Evolutionary conservation across 2,329 filamentous ascomycete species (phyloP).

Genomic region (Hortaea werneckii): DNA sequence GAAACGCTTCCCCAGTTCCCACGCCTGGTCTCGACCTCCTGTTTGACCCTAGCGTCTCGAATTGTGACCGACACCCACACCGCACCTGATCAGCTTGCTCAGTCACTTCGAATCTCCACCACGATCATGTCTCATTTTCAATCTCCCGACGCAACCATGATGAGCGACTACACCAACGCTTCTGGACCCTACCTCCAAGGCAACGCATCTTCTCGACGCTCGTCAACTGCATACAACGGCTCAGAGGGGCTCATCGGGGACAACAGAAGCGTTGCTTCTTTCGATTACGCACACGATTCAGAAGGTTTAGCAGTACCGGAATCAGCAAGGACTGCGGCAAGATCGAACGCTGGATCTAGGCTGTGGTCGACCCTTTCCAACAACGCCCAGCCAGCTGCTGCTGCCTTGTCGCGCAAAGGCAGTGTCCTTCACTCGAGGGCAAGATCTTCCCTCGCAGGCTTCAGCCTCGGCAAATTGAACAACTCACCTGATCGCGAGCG

Average conservation of each 20-base stretch:
- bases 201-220: not conserved
- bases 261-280: conserved; percentile 3
- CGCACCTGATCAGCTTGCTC: not conserved
- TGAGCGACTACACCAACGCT: not conserved
- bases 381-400: conserved; percentile 17
- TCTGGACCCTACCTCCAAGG: not conserved
- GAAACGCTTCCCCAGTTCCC: no score
- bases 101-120: not conserved
- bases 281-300: conserved; percentile 6
- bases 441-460: conserved; percentile 19
- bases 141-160: not conserved
- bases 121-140: not conserved
- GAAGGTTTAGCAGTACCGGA: conserved; percentile 8
- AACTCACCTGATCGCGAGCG: conserved; percentile 6
- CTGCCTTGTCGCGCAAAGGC: conserved; percentile 20
- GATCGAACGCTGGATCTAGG: conserved; percentile 17
- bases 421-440: conserved; percentile 21
- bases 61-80: not conserved
- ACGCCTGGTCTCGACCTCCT: not conserved
- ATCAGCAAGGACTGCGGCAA: conserved; percentile 7
- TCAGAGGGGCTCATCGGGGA: conserved; percentile 11
- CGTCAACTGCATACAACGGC: conserved; percentile 15
- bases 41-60: not conserved
- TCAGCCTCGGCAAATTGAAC: conserved; percentile 18
- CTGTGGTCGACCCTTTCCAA: conserved; percentile 17